phyloP scores from a whole-genome alignment of 2,329 filamentous ascomycete species.

The Aquanectria penicillioides region DNA sequence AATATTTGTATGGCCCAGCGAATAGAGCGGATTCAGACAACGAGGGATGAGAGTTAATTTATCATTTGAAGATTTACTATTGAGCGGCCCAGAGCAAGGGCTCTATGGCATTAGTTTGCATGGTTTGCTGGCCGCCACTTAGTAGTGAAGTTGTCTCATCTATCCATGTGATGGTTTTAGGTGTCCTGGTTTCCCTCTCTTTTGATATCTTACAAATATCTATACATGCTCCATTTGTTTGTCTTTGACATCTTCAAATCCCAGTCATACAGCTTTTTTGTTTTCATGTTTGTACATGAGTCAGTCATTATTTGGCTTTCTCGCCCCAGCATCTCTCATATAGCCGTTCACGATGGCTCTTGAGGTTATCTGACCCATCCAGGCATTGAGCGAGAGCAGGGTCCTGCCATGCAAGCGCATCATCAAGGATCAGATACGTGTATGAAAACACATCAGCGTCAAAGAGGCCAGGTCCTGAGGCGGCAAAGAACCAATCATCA shows the following conservation, averaged over 20 bases:
- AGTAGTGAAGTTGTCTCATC: too few species aligned
- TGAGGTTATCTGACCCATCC: conserved; percentile 67
- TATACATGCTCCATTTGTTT: conserved; percentile 4
- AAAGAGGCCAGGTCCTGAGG: conserved; percentile 73
- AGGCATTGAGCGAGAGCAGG: conserved; percentile 68
- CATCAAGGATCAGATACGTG: conserved; percentile 80
- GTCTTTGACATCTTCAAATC: background rate
- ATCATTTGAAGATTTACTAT: background rate
- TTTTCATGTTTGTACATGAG: background rate
- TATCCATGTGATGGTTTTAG: too few species aligned
- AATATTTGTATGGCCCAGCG: conserved; percentile 14
- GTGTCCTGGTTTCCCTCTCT: too few species aligned
- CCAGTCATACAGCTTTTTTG: background rate
- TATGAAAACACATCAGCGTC: conserved; percentile 94
- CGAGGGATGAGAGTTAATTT: conserved; percentile 11
- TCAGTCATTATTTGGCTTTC: conserved; percentile 6
- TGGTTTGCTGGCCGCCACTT: too few species aligned
- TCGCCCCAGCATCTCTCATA: conserved; percentile 45
- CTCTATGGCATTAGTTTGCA: too few species aligned
- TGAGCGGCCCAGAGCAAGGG: too few species aligned
- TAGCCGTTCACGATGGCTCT: conserved; percentile 55
- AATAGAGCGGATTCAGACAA: conserved; percentile 31
- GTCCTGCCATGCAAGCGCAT: conserved; percentile 71
- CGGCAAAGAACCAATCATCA: conserved; percentile 61
- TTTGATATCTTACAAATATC: conserved; percentile 18